phyloP scores from a whole-genome alignment of 1,284 basidiomycete genomes.

The Fomitopsis betulina region DNA sequence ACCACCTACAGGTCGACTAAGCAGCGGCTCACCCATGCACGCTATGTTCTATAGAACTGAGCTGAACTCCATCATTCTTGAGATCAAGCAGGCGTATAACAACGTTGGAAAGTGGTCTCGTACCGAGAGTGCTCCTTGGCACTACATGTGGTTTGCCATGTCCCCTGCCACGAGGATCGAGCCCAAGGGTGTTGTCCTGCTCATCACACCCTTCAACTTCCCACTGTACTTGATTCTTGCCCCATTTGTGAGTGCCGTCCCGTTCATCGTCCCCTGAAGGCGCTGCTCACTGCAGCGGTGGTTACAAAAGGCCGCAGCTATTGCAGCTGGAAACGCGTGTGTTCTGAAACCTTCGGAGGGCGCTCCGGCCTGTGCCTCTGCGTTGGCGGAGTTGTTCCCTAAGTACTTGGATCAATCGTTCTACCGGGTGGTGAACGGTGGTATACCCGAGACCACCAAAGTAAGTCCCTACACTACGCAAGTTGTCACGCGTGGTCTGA shows the following conservation, averaged over 20 bases:
- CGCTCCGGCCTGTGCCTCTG: constrained; percentile 55
- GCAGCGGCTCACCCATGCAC: neutral
- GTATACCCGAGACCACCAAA: constrained; percentile 66
- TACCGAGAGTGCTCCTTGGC: constrained; percentile 57
- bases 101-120: constrained; percentile 77
- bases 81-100: constrained; percentile 60
- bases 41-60: constrained; percentile 29
- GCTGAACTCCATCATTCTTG: constrained; percentile 46
- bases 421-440: constrained; percentile 72
- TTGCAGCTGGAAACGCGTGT: constrained; percentile 75
- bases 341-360: constrained; percentile 79
- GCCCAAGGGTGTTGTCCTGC: constrained; percentile 70
- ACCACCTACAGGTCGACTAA: constrained; percentile 17
- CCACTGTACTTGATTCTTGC: constrained; percentile 47
- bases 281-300: neutral
- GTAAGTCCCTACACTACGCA: constrained; percentile 27
- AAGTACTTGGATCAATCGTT: constrained; percentile 77
- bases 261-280: neutral
- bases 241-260: constrained; percentile 37
- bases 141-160: constrained; percentile 49
- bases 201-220: constrained; percentile 63
- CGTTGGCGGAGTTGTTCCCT: constrained; percentile 72
- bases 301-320: constrained; percentile 46
- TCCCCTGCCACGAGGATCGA: constrained; percentile 67
- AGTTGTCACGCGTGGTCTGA: neutral